phyloP scores from a whole-genome alignment of 1,284 basidiomycete genomes.

The Entoloma clypeatum region DNA sequence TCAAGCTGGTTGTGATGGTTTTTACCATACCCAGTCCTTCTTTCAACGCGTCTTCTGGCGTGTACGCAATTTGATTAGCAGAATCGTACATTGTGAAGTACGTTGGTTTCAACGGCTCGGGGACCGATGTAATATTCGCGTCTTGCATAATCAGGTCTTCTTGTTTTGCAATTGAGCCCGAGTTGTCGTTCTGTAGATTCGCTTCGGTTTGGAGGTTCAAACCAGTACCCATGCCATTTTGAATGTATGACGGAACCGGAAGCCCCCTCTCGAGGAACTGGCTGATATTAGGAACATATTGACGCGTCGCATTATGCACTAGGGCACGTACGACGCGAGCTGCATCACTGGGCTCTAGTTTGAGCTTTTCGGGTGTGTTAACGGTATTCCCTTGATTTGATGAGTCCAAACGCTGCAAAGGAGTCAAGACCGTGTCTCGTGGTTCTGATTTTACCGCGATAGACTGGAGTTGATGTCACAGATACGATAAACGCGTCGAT shows the following conservation, averaged over 20 bases:
- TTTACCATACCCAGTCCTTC: conserved; percentile 53
- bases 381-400: conserved; percentile 13
- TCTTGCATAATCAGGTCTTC: conserved; percentile 16
- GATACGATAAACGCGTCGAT: neutral
- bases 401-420: conserved; percentile 22
- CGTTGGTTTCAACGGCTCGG: conserved; percentile 2
- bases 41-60: conserved; percentile 46
- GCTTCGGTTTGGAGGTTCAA: conserved; percentile 1
- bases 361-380: conserved; percentile 20
- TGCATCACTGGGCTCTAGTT: conserved; percentile 31
- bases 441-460: conserved; percentile 40
- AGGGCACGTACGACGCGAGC: conserved; percentile 28
- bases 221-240: conserved; percentile 4
- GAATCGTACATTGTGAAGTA: conserved; percentile 29
- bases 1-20: conserved; percentile 40
- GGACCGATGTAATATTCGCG: conserved; percentile 9
- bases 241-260: conserved; percentile 22
- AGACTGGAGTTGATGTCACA: conserved; percentile 5
- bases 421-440: conserved; percentile 29
- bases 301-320: conserved; percentile 10
- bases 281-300: conserved; percentile 6
- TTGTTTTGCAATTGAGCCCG: neutral
- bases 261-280: conserved; percentile 25
- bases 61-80: conserved; percentile 43
- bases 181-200: neutral